Base-by-base conservation (phyloP, 2,329 filamentous ascomycete genomes). In the Cadophora gregata region DNA sequence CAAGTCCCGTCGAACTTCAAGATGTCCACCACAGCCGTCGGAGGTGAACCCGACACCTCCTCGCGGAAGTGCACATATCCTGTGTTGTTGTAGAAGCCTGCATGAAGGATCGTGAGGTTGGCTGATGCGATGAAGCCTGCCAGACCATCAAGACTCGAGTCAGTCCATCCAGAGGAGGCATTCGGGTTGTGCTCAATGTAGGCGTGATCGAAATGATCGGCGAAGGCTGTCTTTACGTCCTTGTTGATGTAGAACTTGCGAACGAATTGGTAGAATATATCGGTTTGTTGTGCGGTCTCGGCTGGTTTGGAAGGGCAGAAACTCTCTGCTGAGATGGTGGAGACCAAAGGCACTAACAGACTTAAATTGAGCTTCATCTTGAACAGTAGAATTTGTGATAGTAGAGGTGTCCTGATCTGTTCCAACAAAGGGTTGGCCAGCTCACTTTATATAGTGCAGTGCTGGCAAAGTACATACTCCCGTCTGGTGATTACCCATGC, bases 151-250 rank as follows among this genome's bases (percentile, higher is more conserved):
- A 66, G 63, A 24, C 65, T 66, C 31, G 65, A 38, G 16, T 67
- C 59, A 16, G 63, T 55, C 53, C 53, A 56, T 3, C 72, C 71
- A 14, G 62, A 65, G 2, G 56, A 53, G n/a, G 65, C 68, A 16
- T 60, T 59, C 1, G 71, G 69, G 45, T 72, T 71, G 47, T 73
- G 72, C 59, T 73, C 64, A 61, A 69, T 72, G 51, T 71, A 70
- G 62, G 72, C 60, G 12, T 33, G 19, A 10, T 59, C 64, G 16
- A 73, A 63, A 50, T 70, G 66, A 42, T 59, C 64, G 21, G 62
- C 31, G 29, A 73, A 67, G 4, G 68, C 69, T 10, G 50, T 61
- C 14, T 56, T 62, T 53, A 67, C 64, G 27, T 72, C 62, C 24
- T 70, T 71, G 9, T 67, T 56, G 19, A 67, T 50, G 60, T 68